Percentiles rank a stretch among this genome's conserved stretches.
phyloP scores from a whole-genome alignment of 1,284 basidiomycete genomes.

The Sanghuangporus sanghuang region DNA sequence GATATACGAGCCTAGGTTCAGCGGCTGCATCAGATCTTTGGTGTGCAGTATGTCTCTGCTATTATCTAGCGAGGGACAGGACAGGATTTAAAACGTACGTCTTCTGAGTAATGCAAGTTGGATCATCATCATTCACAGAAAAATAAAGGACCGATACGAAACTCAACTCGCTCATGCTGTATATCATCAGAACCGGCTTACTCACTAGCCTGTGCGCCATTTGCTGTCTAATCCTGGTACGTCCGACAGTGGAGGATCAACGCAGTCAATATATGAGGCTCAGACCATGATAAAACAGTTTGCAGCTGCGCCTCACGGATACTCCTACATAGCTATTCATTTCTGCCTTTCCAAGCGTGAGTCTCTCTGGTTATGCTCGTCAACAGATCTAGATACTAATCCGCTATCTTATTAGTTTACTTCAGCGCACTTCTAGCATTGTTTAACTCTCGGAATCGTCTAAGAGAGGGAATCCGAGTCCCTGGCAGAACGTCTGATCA shows the following conservation, averaged over 20 bases:
- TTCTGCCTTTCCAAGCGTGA: slow-evolving; percentile 22
- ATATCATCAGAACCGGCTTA: slow-evolving; percentile 16
- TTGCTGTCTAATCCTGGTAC: no score
- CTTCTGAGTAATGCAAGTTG: background rate
- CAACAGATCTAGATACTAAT: background rate
- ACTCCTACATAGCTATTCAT: slow-evolving; percentile 22
- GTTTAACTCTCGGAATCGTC: slow-evolving; percentile 1
- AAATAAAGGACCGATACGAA: slow-evolving; percentile 8
- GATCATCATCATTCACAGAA: background rate
- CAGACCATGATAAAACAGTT: slow-evolving; percentile 11
- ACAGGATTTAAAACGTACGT: slow-evolving; percentile 14
- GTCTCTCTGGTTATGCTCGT: background rate
- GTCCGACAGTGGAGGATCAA: no score
- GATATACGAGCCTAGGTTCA: slow-evolving; percentile 5
- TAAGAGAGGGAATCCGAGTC: background rate
- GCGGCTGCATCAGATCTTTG: slow-evolving; percentile 13
- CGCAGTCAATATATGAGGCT: no score
- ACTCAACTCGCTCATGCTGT: slow-evolving; percentile 10
- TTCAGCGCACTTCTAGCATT: slow-evolving; percentile 12
- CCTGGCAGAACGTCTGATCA: background rate
- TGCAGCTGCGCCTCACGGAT: slow-evolving; percentile 21
- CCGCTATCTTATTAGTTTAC: slow-evolving; percentile 1
- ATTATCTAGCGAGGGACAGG: slow-evolving; percentile 6
- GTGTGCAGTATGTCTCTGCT: slow-evolving; percentile 12
- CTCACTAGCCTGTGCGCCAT: slow-evolving; percentile 13